phyloP scores from a whole-genome alignment of 1,284 basidiomycete species.

The Cutaneotrichosporon spelunceum region DNA sequence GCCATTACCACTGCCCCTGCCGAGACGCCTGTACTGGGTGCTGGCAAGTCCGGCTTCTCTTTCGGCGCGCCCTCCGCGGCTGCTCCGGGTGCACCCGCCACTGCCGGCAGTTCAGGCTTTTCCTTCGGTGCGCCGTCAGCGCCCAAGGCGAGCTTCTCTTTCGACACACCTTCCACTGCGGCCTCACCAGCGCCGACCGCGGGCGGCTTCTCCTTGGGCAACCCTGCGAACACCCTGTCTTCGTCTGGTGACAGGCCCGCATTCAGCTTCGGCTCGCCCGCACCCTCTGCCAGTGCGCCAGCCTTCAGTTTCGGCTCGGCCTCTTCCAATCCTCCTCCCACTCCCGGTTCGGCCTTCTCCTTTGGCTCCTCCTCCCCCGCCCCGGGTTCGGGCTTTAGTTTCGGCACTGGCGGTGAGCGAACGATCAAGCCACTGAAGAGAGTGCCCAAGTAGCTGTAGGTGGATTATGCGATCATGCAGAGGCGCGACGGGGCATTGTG shows the following conservation, averaged over 20 bases:
- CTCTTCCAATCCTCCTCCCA: background rate
- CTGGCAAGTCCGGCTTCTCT: constrained; percentile 6
- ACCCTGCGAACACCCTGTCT: background rate
- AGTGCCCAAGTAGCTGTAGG: background rate
- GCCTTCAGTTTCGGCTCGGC: background rate
- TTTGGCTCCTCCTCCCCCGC: constrained; percentile 3
- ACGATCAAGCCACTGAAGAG: constrained; percentile 3
- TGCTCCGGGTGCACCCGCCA: background rate
- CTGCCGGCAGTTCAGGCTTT: constrained; percentile 1
- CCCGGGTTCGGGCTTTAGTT: background rate
- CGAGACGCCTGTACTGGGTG: background rate
- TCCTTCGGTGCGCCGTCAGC: constrained; percentile 7
- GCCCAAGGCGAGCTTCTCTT: background rate
- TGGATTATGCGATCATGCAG: background rate
- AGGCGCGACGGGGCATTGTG: too few relatives aligned
- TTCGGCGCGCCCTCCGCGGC: constrained; percentile 13
- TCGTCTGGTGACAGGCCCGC: background rate
- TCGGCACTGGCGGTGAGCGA: constrained; percentile 1
- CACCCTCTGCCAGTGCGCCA: background rate
- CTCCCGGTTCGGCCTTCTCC: constrained; percentile 3
- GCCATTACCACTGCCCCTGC: background rate
- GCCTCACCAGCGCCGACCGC: background rate
- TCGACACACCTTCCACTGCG: background rate
- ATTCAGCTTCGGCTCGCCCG: constrained; percentile 7
- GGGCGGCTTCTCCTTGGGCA: constrained; percentile 12